Conservation (phyloP, 352 stramenopile species). For the Pythium phragmitis region DNA sequence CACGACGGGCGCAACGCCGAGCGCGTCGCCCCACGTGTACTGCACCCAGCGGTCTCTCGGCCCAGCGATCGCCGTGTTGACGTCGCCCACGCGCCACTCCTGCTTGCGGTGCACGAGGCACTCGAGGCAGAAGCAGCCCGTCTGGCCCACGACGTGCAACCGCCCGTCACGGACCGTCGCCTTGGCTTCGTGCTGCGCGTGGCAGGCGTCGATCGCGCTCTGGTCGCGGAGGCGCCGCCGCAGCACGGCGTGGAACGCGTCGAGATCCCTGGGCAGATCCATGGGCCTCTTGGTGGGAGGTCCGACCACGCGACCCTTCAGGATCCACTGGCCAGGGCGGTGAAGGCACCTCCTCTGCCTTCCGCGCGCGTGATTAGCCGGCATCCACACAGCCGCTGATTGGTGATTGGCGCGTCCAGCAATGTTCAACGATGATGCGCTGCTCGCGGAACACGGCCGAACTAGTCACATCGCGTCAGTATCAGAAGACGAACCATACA, state of each 20-base stretch:
- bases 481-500: neutral
- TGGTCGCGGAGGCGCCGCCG: constrained; percentile 59
- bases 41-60: constrained; percentile 66
- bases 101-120: constrained; percentile 71
- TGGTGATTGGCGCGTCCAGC: neutral
- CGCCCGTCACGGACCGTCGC: neutral
- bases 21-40: constrained; percentile 59
- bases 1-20: constrained; percentile 37
- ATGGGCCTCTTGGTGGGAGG: constrained; percentile 26
- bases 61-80: constrained; percentile 61
- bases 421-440: constrained; percentile 15
- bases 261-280: constrained; percentile 42
- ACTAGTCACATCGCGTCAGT: neutral
- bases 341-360: neutral
- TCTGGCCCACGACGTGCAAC: constrained; percentile 61
- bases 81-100: constrained; percentile 73
- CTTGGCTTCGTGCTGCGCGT: neutral
- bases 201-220: constrained; percentile 44
- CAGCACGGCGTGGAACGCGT: constrained; percentile 49
- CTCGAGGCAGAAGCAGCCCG: constrained; percentile 74
- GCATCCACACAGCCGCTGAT: neutral
- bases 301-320: constrained; percentile 10
- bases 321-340: neutral
- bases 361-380: constrained; percentile 1
- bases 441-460: constrained; percentile 5